Base-by-base conservation (phyloP, 345 rosid genomes). In the Abelmoschus esculentus region DNA sequence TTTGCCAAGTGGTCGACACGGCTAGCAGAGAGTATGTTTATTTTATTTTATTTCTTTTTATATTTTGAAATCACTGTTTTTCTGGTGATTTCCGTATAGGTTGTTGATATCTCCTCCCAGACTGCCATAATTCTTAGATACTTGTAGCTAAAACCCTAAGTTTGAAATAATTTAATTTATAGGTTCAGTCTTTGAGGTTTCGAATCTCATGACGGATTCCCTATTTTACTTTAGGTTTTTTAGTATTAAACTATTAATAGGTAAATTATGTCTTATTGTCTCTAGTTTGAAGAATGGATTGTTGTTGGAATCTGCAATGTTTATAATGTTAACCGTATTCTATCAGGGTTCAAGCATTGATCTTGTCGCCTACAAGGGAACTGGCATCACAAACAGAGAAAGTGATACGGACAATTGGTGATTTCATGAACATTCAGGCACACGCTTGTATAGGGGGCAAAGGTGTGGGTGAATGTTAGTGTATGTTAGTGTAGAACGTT, bases 401-500 rank as follows among this genome's bases (percentile, higher is more conserved):
- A 73, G 90, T 89, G 26, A 91, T 90, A 26, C 79, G 85, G 40
- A 85, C 96, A 17, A 84, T 95, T 68, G 99, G 97, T 55, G 79
- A 80, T 72, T 79, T 81, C 66, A 83, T 93, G 47, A 87, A 81
- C 67, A 86, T 95, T 60, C 91, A 88, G 77, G 96, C 90, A 15
- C 97, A 95, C 74, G 84, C 96, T 0, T 93, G 97, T 12, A 66
- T 93, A 29, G 98, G 98, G 74, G 97, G 98, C 38, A 91, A 91
- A 83, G 91, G 99, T 75, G 87, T 93, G 26, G 99, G 99, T 3
- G n/a, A n/a, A n/a, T n/a, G n/a, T n/a, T n/a, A n/a, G n/a, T n/a
- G n/a, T n/a, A n/a, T n/a, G n/a, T n/a, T n/a, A n/a, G n/a, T n/a
- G n/a, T n/a, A n/a, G n/a, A n/a, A n/a, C n/a, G n/a, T n/a, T n/a